Percentiles rank a stretch among this genome's conserved stretches.
Conservation (phyloP, 2,329 filamentous ascomycete species). For the Venturia carpophila region DNA sequence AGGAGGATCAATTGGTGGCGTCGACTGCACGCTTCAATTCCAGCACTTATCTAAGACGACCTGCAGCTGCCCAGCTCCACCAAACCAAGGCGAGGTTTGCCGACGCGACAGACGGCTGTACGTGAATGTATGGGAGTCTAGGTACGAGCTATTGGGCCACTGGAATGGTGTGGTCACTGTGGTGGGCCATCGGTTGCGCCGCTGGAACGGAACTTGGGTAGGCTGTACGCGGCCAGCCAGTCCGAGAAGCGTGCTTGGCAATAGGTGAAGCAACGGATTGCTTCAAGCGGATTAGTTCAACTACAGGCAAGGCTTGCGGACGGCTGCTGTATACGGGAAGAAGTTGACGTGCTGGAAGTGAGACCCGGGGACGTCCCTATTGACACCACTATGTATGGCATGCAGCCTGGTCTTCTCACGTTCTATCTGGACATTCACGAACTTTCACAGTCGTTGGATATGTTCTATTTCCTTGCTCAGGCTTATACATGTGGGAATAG, state of each 20-base stretch:
- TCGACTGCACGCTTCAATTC: background rate
- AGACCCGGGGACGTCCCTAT: too few species aligned
- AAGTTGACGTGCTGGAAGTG: too few species aligned
- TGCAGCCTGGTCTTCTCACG: too few species aligned
- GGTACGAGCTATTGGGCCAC: background rate
- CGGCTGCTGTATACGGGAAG: too few species aligned
- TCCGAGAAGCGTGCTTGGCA: too few species aligned
- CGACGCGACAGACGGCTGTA: background rate
- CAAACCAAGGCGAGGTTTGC: background rate
- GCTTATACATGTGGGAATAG: background rate
- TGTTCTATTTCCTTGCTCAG: background rate
- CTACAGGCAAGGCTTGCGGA: too few species aligned
- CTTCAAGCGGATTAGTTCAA: too few species aligned
- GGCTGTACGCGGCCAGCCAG: background rate
- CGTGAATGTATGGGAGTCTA: background rate
- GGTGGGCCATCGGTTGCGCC: background rate
- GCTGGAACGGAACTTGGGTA: background rate
- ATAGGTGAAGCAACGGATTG: too few species aligned
- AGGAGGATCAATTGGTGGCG: constrained; percentile 1
- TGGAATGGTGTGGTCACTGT: background rate
- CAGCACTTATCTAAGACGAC: background rate
- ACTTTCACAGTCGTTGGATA: too few species aligned
- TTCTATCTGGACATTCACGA: too few species aligned
- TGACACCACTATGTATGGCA: too few species aligned
- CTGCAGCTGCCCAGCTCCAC: background rate